phyloP scores from a whole-genome alignment of 495 filamentous ascomycete genomes.

The Xylaria nigripes region DNA sequence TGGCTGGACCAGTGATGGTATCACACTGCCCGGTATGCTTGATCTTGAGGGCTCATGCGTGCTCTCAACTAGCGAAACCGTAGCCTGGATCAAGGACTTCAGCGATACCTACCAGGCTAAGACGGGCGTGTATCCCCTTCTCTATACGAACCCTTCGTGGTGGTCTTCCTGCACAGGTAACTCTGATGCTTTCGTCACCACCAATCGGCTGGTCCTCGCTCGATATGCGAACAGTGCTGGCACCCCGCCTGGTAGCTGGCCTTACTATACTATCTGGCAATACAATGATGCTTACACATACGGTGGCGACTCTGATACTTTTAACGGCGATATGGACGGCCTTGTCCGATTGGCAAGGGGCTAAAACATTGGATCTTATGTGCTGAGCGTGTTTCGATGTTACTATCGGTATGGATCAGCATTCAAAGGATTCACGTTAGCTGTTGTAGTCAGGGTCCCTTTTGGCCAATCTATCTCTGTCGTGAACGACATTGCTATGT shows the following conservation, averaged over 20 bases:
- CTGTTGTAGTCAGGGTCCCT: too few species aligned
- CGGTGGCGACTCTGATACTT: conserved; percentile 46
- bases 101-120: conserved; percentile 45
- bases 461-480: too few species aligned
- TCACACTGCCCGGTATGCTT: conserved; percentile 59
- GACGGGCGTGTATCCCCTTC: conserved; percentile 49
- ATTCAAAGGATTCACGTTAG: background rate
- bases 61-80: conserved; percentile 45
- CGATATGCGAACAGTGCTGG: conserved; percentile 42
- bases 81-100: conserved; percentile 54
- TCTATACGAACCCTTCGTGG: conserved; percentile 56
- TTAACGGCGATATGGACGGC: conserved; percentile 35
- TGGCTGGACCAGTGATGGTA: conserved; percentile 53
- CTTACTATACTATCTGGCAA: conserved; percentile 55
- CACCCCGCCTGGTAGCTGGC: conserved; percentile 51
- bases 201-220: conserved; percentile 52
- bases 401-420: background rate
- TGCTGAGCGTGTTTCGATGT: background rate
- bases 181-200: conserved; percentile 41
- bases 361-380: background rate
- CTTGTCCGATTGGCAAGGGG: conserved; percentile 1
- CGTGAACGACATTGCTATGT: too few species aligned
- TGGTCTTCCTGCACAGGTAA: conserved; percentile 56
- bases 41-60: conserved; percentile 55
- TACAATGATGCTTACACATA: conserved; percentile 38